phyloP scores from a whole-genome alignment of 2,329 filamentous ascomycete species.

The Fusarium temperatum region DNA sequence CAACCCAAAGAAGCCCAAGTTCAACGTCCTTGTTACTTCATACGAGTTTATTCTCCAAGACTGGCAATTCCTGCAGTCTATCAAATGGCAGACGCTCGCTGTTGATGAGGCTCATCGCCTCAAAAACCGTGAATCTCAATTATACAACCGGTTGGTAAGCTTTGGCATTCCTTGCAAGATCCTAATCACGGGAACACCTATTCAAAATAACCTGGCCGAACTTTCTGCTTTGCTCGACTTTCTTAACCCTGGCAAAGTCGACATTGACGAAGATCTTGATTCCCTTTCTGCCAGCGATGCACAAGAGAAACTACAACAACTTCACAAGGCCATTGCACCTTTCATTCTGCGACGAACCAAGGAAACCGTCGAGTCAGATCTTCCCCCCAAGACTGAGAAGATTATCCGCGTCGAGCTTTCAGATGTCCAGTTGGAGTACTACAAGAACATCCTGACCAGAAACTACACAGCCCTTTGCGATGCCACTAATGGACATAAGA shows the following conservation, averaged over 20 bases:
- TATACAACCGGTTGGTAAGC: slow-evolving; percentile 85
- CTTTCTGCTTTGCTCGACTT: slow-evolving; percentile 94
- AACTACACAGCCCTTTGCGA: slow-evolving; percentile 96
- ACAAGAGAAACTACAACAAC: slow-evolving; percentile 83
- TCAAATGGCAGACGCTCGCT: slow-evolving; percentile 97
- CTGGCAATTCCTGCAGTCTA: slow-evolving; percentile 81
- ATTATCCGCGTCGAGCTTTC: slow-evolving; percentile 98
- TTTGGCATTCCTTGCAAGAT: slow-evolving; percentile 90
- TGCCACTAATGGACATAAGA: slow-evolving; percentile 89
- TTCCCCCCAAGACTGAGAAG: slow-evolving; percentile 97
- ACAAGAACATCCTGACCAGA: slow-evolving; percentile 97
- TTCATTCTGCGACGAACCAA: slow-evolving; percentile 97
- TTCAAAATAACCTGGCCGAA: slow-evolving; percentile 96
- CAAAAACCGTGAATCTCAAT: slow-evolving; percentile 94
- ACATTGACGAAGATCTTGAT: slow-evolving; percentile 92
- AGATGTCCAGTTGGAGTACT: slow-evolving; percentile 96
- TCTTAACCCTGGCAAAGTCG: slow-evolving; percentile 91
- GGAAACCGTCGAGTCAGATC: slow-evolving; percentile 94
- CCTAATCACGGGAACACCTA: slow-evolving; percentile 94
- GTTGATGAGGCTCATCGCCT: slow-evolving; percentile 97
- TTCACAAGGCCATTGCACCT: slow-evolving; percentile 88
- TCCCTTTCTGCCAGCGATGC: slow-evolving; percentile 79
- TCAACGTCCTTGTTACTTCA: slow-evolving; percentile 96
- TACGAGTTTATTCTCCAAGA: slow-evolving; percentile 96
- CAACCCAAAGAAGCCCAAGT: slow-evolving; percentile 89